Evolutionary conservation across 2,329 filamentous ascomycete genomes (phyloP), one percentile per base, ranked within the genome.

Genomic region (Claviceps spartinae): DNA sequence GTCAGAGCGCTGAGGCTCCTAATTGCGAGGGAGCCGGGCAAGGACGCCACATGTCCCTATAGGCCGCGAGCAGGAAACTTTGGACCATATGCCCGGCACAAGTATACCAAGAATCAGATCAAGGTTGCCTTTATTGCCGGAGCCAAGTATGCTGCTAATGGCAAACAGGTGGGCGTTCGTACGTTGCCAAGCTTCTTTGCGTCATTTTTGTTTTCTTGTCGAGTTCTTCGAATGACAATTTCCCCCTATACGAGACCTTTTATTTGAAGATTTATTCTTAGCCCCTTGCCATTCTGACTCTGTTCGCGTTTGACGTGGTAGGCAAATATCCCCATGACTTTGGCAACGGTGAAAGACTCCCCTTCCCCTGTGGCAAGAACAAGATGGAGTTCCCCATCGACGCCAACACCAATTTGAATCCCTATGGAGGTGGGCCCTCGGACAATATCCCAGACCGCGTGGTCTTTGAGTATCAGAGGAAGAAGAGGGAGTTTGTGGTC

Each of bases 381-480:
- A 47, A 40, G 14, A 47, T 51, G 49, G 43, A 51, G 37, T 51
- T 51, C 20, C 49, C 49, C 8, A 46, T 51, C 14, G 1, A 9
- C 5, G n/a, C 36, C 11, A 2, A 47, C 36, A 41, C 22, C 36
- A 4, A 34, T 4, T 2, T 40, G 22, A 7, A 34, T 4, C 5
- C 30, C 18, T 51, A 51, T 13, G 1, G 13, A 1, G 49, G 49
- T n/a, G 42, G 22, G 11, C 2, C 22, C n/a, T 20, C 34, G n/a
- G 24, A 18, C 5, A 8, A 47, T 8, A 42, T 51, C 16, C 49
- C 43, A 8, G 49, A 51, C 37, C 44, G 49, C 4, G 49, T 51
- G 16, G 49, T 51, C 16, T 51, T 47, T 16, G 34, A 41, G 22
- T 51, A 41, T 37, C 16, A 11, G 14, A 20, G 11, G 22, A 51